These are phyloP conservation scores for Scutellaria baicalensis DNA, from an alignment of 257 asterid species.

Conservation along the genomic window DNA sequence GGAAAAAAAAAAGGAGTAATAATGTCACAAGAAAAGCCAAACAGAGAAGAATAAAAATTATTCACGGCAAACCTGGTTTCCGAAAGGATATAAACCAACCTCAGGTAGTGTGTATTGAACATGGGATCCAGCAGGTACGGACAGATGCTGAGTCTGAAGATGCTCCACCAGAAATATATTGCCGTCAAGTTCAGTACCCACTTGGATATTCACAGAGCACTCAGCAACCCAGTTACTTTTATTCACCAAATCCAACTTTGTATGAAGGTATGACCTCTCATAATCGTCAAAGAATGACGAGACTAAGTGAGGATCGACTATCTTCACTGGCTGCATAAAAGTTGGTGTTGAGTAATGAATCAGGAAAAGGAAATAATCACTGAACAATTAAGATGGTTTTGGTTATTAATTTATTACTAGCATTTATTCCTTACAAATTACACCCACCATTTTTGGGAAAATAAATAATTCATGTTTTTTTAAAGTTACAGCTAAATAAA, in stretches of 20 bases:
- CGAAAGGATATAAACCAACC: conserved; percentile 41
- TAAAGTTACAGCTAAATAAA: background rate
- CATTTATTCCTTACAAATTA: background rate
- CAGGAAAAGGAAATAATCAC: background rate
- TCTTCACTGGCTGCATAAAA: conserved; percentile 91
- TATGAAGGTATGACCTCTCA: conserved; percentile 67
- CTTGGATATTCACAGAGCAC: conserved; percentile 84
- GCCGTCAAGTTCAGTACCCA: conserved; percentile 68
- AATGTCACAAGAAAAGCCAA: background rate
- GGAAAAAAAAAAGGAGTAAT: background rate
- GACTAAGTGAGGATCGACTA: conserved; percentile 92
- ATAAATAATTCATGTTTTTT: background rate
- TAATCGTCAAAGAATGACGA: conserved; percentile 67
- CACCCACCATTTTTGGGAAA: background rate
- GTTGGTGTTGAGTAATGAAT: conserved; percentile 23
- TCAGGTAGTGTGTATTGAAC: conserved; percentile 71
- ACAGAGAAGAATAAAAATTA: background rate
- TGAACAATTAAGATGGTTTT: background rate
- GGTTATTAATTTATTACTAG: background rate
- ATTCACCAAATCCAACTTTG: conserved; percentile 71
- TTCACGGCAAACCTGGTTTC: background rate
- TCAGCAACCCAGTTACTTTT: conserved; percentile 49
- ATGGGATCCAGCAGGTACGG: conserved; percentile 56
- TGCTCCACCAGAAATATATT: conserved; percentile 56
- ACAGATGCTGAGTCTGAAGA: conserved; percentile 53